Base-by-base conservation (phyloP, 192 early-diverging fungal species). In the Funneliformis geosporum region DNA sequence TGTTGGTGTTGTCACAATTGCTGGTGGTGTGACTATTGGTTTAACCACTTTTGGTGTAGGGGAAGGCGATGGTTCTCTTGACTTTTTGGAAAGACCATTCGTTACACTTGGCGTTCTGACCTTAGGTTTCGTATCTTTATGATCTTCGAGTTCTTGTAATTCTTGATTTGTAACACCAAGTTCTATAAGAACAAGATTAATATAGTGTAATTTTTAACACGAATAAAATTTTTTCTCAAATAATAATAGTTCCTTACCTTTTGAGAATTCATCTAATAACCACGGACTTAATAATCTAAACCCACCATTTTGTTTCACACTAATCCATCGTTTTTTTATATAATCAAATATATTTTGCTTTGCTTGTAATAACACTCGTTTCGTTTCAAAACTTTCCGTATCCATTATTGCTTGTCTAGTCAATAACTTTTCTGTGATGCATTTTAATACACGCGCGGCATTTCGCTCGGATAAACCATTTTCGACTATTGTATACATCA, bases 261-360 rank as follows among this genome's bases (percentile, higher is more conserved):
- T 68, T 60, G 47, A 28, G 55, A 79, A 79, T 70, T 79, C 77
- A 60, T 70, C 55, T 21, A 79, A 60, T 8, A 71, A 6, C 77
- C 33, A 60, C 6, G 61, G 33, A 18, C 33, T 71, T 60, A 79
- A 60, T n/a, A 40, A 8, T 16, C 50, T 68, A 25, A 79, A 79
- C 5, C 77, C 77, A 70, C 77, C 77, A 79, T 70, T 27, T 28
- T 71, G 66, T 42, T 44, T 79, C 2, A 79, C 18, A 9, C 67
- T 47, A 8, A 79, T 40, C 66, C 77, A 79, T 18, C 67, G 23
- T 25, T 70, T 79, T 60, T 79, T 79, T 8, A 79, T 70, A 70
- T 79, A 79, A 16, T 79, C 67, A 61, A 43, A 79, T 5, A 79
- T 38, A 43, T 68, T 70, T 70, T 79, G 77, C 70, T 79, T 79